Evolutionary conservation across 2,329 filamentous ascomycete genomes (phyloP).

Genomic region (Arthroderma sp.): DNA sequence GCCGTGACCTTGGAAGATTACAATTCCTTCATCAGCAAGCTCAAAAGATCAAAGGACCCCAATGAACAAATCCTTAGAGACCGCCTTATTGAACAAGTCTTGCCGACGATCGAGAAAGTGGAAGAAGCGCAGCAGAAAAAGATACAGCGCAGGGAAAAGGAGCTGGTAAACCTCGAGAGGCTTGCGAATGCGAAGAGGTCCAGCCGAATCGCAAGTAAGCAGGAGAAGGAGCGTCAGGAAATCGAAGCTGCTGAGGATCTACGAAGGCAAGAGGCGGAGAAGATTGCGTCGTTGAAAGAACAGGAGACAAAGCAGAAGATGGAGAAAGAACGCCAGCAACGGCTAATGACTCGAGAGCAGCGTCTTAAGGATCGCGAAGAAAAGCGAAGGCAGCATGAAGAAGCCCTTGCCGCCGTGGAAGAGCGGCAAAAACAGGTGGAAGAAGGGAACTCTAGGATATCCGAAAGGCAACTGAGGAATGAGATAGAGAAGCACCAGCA

Average conservation of each 20-base stretch:
- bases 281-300: constrained; percentile 48
- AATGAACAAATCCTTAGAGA: constrained; percentile 71
- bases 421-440: constrained; percentile 55
- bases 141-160: constrained; percentile 60
- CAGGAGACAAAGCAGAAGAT: constrained; percentile 48
- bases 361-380: constrained; percentile 75
- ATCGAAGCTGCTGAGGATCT: constrained; percentile 59
- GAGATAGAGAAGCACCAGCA: constrained; percentile 70
- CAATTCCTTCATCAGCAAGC: constrained; percentile 52
- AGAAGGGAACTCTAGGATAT: constrained; percentile 48
- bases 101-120: constrained; percentile 73
- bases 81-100: constrained; percentile 60
- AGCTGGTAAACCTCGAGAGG: constrained; percentile 68
- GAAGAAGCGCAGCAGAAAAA: constrained; percentile 57
- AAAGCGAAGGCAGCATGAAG: constrained; percentile 69
- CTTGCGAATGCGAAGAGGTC: constrained; percentile 91
- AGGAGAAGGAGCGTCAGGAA: constrained; percentile 63
- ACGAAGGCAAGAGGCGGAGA: constrained; percentile 50
- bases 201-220: constrained; percentile 69
- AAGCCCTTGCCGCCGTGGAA: constrained; percentile 66
- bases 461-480: constrained; percentile 65
- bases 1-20: constrained; percentile 73
- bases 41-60: constrained; percentile 63
- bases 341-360: constrained; percentile 72
- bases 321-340: constrained; percentile 62